Evolutionary conservation across 352 stramenopile genomes (phyloP).

Genomic region (Pythium sp.): DNA sequence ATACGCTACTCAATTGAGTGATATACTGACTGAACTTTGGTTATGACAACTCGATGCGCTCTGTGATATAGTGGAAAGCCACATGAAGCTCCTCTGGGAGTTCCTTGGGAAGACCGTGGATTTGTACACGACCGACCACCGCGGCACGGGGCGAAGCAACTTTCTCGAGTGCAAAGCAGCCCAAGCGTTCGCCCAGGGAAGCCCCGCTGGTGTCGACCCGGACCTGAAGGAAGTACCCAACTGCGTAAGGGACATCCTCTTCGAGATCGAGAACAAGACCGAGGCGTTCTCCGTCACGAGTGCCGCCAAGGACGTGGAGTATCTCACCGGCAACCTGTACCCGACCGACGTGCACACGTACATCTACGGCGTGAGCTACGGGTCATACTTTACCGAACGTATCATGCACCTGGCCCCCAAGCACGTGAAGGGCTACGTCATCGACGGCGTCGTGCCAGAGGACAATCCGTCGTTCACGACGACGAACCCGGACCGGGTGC

Average conservation of each 20-base stretch:
- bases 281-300: constrained; percentile 55
- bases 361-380: constrained; percentile 25
- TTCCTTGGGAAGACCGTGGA: neutral
- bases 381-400: constrained; percentile 19
- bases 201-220: neutral
- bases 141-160: constrained; percentile 13
- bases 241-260: constrained; percentile 17
- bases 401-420: constrained; percentile 20
- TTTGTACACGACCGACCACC: constrained; percentile 20
- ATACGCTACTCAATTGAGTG: too few species aligned
- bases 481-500: too few species aligned
- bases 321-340: constrained; percentile 2
- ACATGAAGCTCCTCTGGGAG: constrained; percentile 6
- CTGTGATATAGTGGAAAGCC: constrained; percentile 8
- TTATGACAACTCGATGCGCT: too few species aligned
- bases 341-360: constrained; percentile 1
- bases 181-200: constrained; percentile 1
- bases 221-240: neutral
- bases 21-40: too few species aligned
- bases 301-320: constrained; percentile 6
- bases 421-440: constrained; percentile 22
- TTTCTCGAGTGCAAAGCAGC: constrained; percentile 5
- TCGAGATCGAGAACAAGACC: constrained; percentile 62
- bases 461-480: too few species aligned
- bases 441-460: too few species aligned